Conservation (phyloP, 2,329 filamentous ascomycete genomes). For the Teratosphaeria zuluensis region DNA sequence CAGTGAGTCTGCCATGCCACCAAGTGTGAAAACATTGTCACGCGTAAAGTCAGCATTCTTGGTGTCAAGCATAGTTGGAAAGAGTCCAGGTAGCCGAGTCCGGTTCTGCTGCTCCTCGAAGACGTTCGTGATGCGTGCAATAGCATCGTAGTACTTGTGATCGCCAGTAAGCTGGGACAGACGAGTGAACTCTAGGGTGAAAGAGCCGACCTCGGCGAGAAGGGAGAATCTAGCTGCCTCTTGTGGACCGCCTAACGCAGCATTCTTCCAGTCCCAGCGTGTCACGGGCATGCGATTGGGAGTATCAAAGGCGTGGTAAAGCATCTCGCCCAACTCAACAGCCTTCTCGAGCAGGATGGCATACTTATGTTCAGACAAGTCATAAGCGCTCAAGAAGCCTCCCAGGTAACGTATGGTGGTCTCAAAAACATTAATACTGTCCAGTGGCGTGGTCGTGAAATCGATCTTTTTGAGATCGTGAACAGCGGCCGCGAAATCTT, state of each 20-base stretch:
- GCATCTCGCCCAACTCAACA: conserved; percentile 31
- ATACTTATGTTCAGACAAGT: conserved; percentile 14
- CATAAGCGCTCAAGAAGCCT: conserved; percentile 26
- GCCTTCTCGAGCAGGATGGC: conserved; percentile 26
- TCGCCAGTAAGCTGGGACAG: conserved; percentile 37
- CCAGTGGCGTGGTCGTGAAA: conserved; percentile 31
- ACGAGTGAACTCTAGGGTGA: conserved; percentile 39
- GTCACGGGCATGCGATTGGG: conserved; percentile 37
- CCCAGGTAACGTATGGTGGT: conserved; percentile 37
- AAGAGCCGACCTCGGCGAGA: conserved; percentile 38
- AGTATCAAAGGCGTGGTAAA: conserved; percentile 41
- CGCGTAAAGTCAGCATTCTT: conserved; percentile 30
- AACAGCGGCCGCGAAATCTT: conserved; percentile 38
- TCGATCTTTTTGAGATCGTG: conserved; percentile 29
- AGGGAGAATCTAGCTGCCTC: conserved; percentile 7
- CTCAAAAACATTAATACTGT: conserved; percentile 39
- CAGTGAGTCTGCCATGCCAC: conserved; percentile 27
- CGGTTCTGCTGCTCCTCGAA: conserved; percentile 33
- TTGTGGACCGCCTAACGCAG: conserved; percentile 5
- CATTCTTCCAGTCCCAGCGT: conserved; percentile 31
- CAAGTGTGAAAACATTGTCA: conserved; percentile 29
- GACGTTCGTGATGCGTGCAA: conserved; percentile 31
- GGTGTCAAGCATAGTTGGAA: conserved; percentile 36
- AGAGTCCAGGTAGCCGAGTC: conserved; percentile 38
- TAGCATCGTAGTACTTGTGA: conserved; percentile 38